Evolutionary conservation across 2,329 filamentous ascomycete genomes (phyloP).

Genomic region (Trichoderma brevicompactum): DNA sequence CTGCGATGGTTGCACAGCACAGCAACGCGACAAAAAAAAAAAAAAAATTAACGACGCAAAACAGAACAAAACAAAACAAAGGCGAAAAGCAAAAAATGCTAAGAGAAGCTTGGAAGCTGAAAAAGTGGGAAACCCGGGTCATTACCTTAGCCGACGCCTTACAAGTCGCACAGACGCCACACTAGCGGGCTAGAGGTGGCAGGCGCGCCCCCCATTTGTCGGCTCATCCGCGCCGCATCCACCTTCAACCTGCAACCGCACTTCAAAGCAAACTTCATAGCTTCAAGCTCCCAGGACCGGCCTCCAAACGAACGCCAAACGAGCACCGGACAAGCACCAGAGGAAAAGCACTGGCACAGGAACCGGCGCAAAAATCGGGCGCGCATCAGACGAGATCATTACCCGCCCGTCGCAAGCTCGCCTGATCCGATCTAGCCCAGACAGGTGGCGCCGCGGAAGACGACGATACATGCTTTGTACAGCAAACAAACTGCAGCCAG

Average conservation of each 20-base stretch:
- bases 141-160: conserved; percentile 10
- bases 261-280: conserved; percentile 17
- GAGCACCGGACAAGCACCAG: background rate
- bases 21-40: background rate
- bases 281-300: conserved; percentile 7
- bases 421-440: conserved; percentile 16
- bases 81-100: background rate
- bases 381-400: conserved; percentile 13
- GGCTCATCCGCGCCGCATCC: conserved; percentile 12
- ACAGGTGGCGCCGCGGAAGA: conserved; percentile 22
- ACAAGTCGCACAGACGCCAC: conserved; percentile 4
- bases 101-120: background rate
- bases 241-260: conserved; percentile 21
- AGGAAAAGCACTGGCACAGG: background rate
- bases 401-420: conserved; percentile 9
- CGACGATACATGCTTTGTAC: conserved; percentile 3
- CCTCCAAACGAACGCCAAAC: background rate
- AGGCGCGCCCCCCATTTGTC: conserved; percentile 12
- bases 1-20: background rate
- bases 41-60: background rate
- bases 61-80: background rate
- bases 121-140: conserved; percentile 10
- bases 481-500: conserved; percentile 26
- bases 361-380: background rate
- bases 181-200: background rate